Evolutionary conservation across 495 filamentous ascomycete species (phyloP).

Genomic region (Tuber microsphaerosporum): DNA sequence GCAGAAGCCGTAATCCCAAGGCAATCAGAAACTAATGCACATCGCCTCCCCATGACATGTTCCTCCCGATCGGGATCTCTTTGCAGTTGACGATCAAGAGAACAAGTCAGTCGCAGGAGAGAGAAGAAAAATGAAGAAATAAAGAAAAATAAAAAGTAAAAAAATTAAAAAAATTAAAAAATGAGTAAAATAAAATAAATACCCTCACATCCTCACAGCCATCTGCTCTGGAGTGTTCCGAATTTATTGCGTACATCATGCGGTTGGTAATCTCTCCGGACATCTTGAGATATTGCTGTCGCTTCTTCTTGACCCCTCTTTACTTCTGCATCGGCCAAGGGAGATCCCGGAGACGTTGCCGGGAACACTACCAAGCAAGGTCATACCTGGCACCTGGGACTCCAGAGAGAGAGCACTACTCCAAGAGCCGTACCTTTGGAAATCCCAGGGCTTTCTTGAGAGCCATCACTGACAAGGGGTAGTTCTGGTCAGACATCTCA

Average conservation of each 20-base stretch:
- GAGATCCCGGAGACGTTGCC: neutral
- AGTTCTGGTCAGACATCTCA: neutral
- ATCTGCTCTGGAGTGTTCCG: neutral
- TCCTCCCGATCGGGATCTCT: slow-evolving; percentile 1
- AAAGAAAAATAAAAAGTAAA: neutral
- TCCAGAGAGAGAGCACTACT: neutral
- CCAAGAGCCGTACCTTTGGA: slow-evolving; percentile 3
- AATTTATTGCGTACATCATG: slow-evolving; percentile 1
- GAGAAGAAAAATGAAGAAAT: neutral
- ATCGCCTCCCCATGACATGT: neutral
- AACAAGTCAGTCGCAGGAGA: neutral
- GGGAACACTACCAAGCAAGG: neutral
- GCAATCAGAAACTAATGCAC: neutral
- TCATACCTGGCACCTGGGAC: slow-evolving; percentile 3
- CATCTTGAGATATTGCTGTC: neutral
- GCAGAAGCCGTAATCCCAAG: neutral
- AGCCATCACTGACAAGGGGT: neutral
- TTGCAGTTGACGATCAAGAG: slow-evolving; percentile 1
- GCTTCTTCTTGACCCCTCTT: neutral
- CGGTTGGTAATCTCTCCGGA: neutral
- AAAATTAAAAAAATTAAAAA: neutral
- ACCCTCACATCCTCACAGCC: neutral
- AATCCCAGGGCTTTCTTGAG: neutral
- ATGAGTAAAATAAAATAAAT: neutral
- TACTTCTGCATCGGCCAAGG: neutral